Evolutionary conservation across 75 land plant species (phyloP), one percentile per base, ranked within the genome.

Genomic region (Selaginella tamariscina): DNA sequence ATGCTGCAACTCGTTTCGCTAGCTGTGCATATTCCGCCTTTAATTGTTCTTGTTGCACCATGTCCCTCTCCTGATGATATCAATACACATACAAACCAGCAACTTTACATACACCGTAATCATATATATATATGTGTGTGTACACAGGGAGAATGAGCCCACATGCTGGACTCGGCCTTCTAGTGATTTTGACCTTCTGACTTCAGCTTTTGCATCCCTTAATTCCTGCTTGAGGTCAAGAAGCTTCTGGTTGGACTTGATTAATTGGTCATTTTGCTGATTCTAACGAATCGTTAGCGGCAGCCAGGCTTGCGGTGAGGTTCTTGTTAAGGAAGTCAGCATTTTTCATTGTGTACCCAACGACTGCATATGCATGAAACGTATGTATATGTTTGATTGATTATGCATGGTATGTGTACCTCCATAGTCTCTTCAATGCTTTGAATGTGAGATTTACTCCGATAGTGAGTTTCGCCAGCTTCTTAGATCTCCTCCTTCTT

Each of bases 291-390:
- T 39, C 49, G 15, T 5, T 5, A 15, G 49, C 49, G 15, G 49
- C 49, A 39, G 49, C 15, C 49, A 39, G 15, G 49, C 49, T 39
- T 5, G 49, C 49, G 15, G 5, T 5, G 49, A 39, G 49, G 15
- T 39, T 39, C 49, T 39, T 39, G 49, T 39, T 39, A 39, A 39
- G 49, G 49, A 39, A 39, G 49, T 39, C 49, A 15, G 49, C 49
- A 39, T 39, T 39, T 15, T 39, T 39, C 11, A 39, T 39, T 39
- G 49, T 5, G 49, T 39, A 15, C 49, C 15, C 49, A 39, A 39
- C 49, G 49, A 5, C 49, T 39, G 49, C 49, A 39, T 5, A 5
- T 39, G 49, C 15, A 39, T 39, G 49, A 39, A 39, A 39, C 15
- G n/a, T n/a, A n/a, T n/a, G n/a, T n/a, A n/a, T n/a, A n/a, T n/a